phyloP scores from a whole-genome alignment of 2,329 filamentous ascomycete species.

The Colletotrichum orbiculare region DNA sequence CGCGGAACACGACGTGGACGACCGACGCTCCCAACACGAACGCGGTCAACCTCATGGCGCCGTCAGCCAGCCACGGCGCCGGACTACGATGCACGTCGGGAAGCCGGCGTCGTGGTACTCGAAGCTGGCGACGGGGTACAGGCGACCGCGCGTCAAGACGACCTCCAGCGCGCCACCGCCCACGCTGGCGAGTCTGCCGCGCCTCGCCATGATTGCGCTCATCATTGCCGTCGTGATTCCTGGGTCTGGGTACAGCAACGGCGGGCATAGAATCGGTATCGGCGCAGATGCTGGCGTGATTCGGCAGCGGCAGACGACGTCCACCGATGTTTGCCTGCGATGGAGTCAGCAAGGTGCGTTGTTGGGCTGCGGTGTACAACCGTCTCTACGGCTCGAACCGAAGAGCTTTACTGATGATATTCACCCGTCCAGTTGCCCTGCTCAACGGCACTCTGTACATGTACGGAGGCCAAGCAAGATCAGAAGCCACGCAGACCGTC shows the following conservation, averaged over 20 bases:
- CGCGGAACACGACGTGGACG: conserved; percentile 23
- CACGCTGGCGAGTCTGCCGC: conserved; percentile 53
- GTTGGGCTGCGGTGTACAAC: conserved; percentile 23
- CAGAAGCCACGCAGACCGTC: conserved; percentile 63
- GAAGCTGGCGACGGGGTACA: conserved; percentile 51
- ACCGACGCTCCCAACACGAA: conserved; percentile 34
- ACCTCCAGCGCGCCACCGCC: conserved; percentile 56
- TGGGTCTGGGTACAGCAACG: conserved; percentile 56
- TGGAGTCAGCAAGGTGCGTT: conserved; percentile 72
- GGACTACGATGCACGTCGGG: conserved; percentile 27
- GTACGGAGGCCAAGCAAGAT: conserved; percentile 77
- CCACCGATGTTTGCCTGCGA: conserved; percentile 66
- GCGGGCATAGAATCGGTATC: conserved; percentile 50
- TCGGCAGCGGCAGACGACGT: conserved; percentile 40
- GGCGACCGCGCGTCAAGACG: conserved; percentile 55
- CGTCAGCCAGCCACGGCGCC: conserved; percentile 40
- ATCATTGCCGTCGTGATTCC: conserved; percentile 63
- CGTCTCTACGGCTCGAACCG: too few species aligned
- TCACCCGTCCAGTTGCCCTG: conserved; percentile 60
- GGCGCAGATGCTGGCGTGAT: conserved; percentile 62
- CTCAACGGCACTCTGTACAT: conserved; percentile 82
- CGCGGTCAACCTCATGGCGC: background rate
- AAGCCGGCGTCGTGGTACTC: conserved; percentile 52
- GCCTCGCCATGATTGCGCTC: conserved; percentile 59
- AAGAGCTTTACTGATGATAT: too few species aligned